Base-by-base conservation (phyloP, 768 basidiomycete genomes). In the Xerocomus brunneocitrinus region DNA sequence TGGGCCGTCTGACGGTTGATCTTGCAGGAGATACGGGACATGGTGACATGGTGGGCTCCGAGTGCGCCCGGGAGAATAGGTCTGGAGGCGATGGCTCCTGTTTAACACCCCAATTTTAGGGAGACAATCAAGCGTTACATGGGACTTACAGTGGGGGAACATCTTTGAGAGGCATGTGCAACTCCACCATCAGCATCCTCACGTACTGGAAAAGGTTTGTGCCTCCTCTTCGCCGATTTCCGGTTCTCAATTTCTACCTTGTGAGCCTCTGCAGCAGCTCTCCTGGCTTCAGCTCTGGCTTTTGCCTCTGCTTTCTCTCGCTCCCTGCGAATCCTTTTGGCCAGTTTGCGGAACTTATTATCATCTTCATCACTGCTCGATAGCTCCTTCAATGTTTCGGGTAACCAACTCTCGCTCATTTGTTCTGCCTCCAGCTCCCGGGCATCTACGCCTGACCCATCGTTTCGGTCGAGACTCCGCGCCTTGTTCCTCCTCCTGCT, bases 331-430 rank as follows among this genome's bases (percentile, higher is more conserved):
- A 65, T 69, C 53, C 68, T 74, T 48, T 60, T 73, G 9, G 67
- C 66, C 6, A 74, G 56, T 10, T 57, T 66, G 7, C 61, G 62
- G 49, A 73, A 60, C 28, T 71, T 61, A 7, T 68, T 66, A 25
- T 70, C 71, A 10, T 76, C 76, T 10, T 75, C 74, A 14, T 79
- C 79, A n/a, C 72, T 74, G 40, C 70, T 72, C 13, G 74, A 62
- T 24, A 73, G 49, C 25, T 62, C 71, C 43, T 68, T 69, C 41
- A 81, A 65, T 19, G 71, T 58, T 25, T 69, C 70, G n/a, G 73
- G 70, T 50, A 73, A 65, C 53, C 64, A 68, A 9, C 58, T 61
- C 34, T 53, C 53, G 16, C 48, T 50, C 8, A 10, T 41, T 24
- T 47, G 50, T 35, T 41, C 24, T 34, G 25, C 31, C 7, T 32